These are phyloP conservation scores for Solanum chaucha DNA, from an alignment of 257 asterid species.

Conservation along the genomic window DNA sequence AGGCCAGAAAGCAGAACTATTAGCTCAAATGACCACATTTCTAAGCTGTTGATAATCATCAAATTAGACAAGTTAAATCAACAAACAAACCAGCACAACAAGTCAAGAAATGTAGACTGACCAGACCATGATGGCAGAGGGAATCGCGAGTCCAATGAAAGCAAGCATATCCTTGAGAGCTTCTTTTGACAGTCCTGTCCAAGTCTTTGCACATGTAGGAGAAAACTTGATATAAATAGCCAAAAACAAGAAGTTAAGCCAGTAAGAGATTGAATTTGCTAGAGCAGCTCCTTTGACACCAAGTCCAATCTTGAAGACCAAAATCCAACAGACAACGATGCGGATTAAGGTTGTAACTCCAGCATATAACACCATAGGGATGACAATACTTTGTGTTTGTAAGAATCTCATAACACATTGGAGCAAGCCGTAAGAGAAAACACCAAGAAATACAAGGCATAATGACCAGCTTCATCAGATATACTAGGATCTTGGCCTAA, in stretches of 20 bases:
- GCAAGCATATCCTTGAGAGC: conserved; percentile 32
- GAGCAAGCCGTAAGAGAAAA: too few relatives aligned
- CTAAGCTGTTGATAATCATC: too few relatives aligned
- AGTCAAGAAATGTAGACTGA: too few relatives aligned
- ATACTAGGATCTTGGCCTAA: conserved; percentile 66
- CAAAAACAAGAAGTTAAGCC: conserved; percentile 44
- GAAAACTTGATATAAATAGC: conserved; percentile 48
- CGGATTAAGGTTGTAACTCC: conserved; percentile 47
- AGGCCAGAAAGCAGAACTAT: too few relatives aligned
- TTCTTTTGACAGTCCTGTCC: conserved; percentile 64
- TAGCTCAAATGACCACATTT: too few relatives aligned
- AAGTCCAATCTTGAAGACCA: conserved; percentile 56
- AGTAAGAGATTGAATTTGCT: conserved; percentile 51
- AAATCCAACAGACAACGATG: conserved; percentile 48
- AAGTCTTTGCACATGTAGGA: conserved; percentile 44
- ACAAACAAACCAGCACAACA: too few relatives aligned
- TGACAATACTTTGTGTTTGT: conserved; percentile 42
- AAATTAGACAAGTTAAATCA: too few relatives aligned
- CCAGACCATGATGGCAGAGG: conserved; percentile 82
- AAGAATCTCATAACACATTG: conserved; percentile 28
- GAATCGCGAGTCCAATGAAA: conserved; percentile 57
- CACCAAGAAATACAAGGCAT: too few relatives aligned
- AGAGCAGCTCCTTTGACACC: conserved; percentile 67
- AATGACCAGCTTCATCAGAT: conserved; percentile 13
- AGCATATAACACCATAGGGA: conserved; percentile 16